A percentile compares a stretch with the other conserved stretches of the same genome.
Evolutionary conservation across 2,329 filamentous ascomycete genomes (phyloP).

Genomic region (Penicillium sp.): DNA sequence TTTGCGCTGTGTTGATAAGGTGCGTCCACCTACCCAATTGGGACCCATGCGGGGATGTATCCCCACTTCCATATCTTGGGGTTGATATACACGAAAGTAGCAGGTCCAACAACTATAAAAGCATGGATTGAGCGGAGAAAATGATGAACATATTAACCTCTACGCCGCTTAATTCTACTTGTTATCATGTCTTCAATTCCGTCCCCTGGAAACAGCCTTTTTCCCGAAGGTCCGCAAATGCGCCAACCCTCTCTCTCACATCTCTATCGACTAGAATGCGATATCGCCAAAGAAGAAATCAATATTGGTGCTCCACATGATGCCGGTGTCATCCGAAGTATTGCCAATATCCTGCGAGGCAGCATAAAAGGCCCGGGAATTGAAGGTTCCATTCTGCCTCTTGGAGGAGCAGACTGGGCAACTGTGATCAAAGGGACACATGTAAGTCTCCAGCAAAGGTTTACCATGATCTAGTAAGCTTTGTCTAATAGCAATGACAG

Average conservation of each 20-base stretch:
- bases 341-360: slow-evolving; percentile 24
- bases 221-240: slow-evolving; percentile 23
- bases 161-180: not conserved
- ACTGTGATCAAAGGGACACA: slow-evolving; percentile 27
- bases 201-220: slow-evolving; percentile 25
- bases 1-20: slow-evolving; percentile 1
- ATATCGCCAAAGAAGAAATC: slow-evolving; percentile 24
- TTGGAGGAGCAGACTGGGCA: slow-evolving; percentile 26
- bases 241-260: slow-evolving; percentile 22
- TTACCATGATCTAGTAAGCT: not conserved
- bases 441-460: slow-evolving; percentile 1
- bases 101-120: not conserved
- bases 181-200: slow-evolving; percentile 5
- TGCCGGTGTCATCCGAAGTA: slow-evolving; percentile 20
- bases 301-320: slow-evolving; percentile 24
- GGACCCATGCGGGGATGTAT: not conserved
- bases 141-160: not conserved
- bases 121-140: not conserved
- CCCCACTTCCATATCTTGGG: not conserved
- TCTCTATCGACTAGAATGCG: slow-evolving; percentile 26
- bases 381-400: slow-evolving; percentile 20
- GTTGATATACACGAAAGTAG: not conserved
- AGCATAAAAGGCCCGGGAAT: slow-evolving; percentile 26
- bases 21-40: slow-evolving; percentile 15
- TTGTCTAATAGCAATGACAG: slow-evolving; percentile 1